Evolutionary conservation across 345 rosid species (phyloP).

Genomic region (Aquilaria yunnanensis): DNA sequence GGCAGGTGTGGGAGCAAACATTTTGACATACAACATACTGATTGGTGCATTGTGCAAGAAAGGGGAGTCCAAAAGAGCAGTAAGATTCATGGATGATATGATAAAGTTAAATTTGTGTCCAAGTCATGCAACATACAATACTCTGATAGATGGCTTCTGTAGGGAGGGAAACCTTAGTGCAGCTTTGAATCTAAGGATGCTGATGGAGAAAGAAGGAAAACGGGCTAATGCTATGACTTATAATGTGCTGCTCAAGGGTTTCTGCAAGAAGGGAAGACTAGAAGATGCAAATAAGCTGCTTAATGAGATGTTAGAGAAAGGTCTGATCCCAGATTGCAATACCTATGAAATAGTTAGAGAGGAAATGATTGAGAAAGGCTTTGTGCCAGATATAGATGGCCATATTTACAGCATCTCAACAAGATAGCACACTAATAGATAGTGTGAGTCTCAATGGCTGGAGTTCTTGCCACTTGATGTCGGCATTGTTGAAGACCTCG

Average conservation of each 20-base stretch:
- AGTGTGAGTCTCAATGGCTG: too few relatives aligned
- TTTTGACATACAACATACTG: constrained; percentile 63
- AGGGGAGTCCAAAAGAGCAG: constrained; percentile 57
- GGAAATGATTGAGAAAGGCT: constrained; percentile 83
- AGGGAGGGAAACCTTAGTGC: constrained; percentile 65
- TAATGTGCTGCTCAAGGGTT: constrained; percentile 65
- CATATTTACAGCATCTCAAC: constrained; percentile 44
- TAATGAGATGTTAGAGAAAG: constrained; percentile 91
- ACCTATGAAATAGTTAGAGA: constrained; percentile 62
- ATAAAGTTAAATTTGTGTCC: constrained; percentile 42
- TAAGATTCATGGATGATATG: constrained; percentile 50
- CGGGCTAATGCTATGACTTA: constrained; percentile 56
- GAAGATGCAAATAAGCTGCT: constrained; percentile 68
- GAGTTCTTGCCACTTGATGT: too few relatives aligned
- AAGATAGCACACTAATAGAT: too few relatives aligned
- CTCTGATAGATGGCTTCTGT: constrained; percentile 70
- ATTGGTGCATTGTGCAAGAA: constrained; percentile 50
- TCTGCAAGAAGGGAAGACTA: constrained; percentile 54
- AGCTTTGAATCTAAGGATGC: constrained; percentile 45
- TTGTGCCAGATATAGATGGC: constrained; percentile 81
- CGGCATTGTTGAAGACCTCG: too few relatives aligned
- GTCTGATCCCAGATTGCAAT: constrained; percentile 55
- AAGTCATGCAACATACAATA: constrained; percentile 60
- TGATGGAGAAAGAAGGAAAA: constrained; percentile 68
- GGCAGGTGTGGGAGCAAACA: constrained; percentile 38